These are phyloP conservation scores for Lonicera japonica DNA, from an alignment of 129 eudicot species.

Conservation along the genomic window DNA sequence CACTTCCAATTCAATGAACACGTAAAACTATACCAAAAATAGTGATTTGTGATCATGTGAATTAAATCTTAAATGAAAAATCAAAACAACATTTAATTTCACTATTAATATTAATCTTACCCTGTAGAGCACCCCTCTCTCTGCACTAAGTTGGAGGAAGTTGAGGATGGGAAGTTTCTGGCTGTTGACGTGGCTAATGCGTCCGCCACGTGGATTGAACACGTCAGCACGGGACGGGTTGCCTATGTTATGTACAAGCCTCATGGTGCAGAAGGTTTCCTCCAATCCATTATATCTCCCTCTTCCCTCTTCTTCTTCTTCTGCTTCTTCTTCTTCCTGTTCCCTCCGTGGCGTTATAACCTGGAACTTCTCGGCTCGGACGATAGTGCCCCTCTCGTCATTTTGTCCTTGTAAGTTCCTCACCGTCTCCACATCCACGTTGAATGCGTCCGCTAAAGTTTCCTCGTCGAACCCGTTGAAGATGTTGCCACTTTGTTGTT, in stretches of 20 bases:
- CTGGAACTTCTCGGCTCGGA: slow-evolving; percentile 15
- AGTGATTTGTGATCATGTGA: too few relatives aligned
- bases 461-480: slow-evolving; percentile 14
- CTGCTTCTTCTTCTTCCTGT: neutral
- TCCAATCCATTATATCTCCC: slow-evolving; percentile 37
- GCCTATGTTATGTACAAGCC: slow-evolving; percentile 36
- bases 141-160: slow-evolving; percentile 56
- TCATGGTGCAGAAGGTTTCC: slow-evolving; percentile 41
- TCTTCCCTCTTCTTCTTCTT: slow-evolving; percentile 5
- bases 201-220: slow-evolving; percentile 65
- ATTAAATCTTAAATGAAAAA: neutral
- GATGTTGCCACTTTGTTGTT: slow-evolving; percentile 5
- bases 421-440: neutral
- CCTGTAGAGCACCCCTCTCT: slow-evolving; percentile 56
- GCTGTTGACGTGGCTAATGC: slow-evolving; percentile 41
- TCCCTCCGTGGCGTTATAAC: neutral
- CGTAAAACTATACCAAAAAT: too few relatives aligned
- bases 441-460: slow-evolving; percentile 2
- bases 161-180: slow-evolving; percentile 49
- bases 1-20: too few relatives aligned
- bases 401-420: slow-evolving; percentile 11
- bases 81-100: neutral
- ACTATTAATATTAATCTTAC: slow-evolving; percentile 8
- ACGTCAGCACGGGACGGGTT: slow-evolving; percentile 42
- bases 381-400: slow-evolving; percentile 28